Conservation (phyloP, 2,329 filamentous ascomycete species). For the Pyricularia grisea region DNA sequence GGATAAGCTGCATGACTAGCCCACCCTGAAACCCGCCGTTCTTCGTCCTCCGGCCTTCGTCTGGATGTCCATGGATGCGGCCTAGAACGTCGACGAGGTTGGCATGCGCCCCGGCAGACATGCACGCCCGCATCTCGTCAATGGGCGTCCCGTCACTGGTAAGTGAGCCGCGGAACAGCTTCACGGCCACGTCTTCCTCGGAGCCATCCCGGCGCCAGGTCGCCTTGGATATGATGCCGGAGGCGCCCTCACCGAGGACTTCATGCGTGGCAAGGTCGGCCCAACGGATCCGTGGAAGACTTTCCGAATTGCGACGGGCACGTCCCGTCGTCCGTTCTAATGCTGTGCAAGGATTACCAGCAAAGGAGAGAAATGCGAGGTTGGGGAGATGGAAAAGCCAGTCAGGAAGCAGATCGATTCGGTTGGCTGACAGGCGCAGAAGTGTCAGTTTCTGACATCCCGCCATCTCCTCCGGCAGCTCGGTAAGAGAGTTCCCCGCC, state of each 20-base stretch:
- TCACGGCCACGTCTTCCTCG: conserved; percentile 32
- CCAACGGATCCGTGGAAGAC: conserved; percentile 30
- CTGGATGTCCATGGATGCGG: conserved; percentile 29
- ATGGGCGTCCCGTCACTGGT: conserved; percentile 36
- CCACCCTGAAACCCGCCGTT: conserved; percentile 21
- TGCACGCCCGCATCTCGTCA: conserved; percentile 38
- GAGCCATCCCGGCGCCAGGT: conserved; percentile 21
- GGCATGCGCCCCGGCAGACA: conserved; percentile 33
- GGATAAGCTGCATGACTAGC: conserved; percentile 36
- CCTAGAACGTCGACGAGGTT: conserved; percentile 36
- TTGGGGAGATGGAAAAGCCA: conserved; percentile 35
- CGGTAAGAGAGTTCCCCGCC: conserved; percentile 31
- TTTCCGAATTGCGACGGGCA: conserved; percentile 6
- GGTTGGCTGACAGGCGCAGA: conserved; percentile 33
- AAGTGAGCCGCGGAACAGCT: conserved; percentile 36
- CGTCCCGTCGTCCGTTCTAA: conserved; percentile 9
- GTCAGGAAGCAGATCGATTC: conserved; percentile 24
- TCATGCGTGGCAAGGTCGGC: conserved; percentile 27
- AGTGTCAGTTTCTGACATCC: conserved; percentile 32
- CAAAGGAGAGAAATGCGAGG: conserved; percentile 36
- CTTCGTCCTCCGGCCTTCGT: conserved; percentile 13
- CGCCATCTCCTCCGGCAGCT: conserved; percentile 30
- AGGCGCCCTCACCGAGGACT: conserved; percentile 33
- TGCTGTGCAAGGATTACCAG: conserved; percentile 33
- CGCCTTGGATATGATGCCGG: conserved; percentile 34